A percentile compares a stretch with the other conserved stretches of the same genome.
Evolutionary conservation across 2,329 filamentous ascomycete genomes (phyloP).

Genomic region (Lojkania enalia): DNA sequence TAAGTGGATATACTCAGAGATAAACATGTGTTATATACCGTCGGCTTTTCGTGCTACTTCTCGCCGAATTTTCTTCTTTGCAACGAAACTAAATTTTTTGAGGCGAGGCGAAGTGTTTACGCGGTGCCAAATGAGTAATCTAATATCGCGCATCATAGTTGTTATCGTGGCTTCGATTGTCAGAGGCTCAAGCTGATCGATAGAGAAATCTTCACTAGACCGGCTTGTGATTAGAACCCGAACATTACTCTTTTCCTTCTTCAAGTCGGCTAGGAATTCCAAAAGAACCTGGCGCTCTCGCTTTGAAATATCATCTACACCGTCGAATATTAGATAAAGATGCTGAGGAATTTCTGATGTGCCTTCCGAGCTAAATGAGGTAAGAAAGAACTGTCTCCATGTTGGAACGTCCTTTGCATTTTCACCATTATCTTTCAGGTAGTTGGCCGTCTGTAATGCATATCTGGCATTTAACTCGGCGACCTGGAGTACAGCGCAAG

Average conservation of each 20-base stretch:
- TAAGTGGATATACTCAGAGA: conserved; percentile 11
- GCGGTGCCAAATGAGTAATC: conserved; percentile 28
- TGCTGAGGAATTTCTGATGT: conserved; percentile 15
- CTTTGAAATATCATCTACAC: conserved; percentile 35
- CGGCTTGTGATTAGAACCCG: conserved; percentile 31
- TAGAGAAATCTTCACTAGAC: conserved; percentile 4
- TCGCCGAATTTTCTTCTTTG: conserved; percentile 35
- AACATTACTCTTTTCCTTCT: conserved; percentile 27
- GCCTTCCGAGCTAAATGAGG: conserved; percentile 18
- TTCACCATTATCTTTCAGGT: conserved; percentile 29
- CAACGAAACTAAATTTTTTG: conserved; percentile 27
- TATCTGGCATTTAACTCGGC: conserved; percentile 32
- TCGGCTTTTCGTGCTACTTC: conserved; percentile 36
- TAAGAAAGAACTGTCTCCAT: conserved; percentile 24
- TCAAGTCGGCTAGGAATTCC: conserved; percentile 27
- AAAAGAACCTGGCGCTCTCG: conserved; percentile 16
- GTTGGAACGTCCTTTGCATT: conserved; percentile 3
- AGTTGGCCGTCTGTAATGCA: conserved; percentile 34
- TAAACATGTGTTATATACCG: too few species aligned
- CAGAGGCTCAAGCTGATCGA: conserved; percentile 6
- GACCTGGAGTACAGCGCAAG: conserved; percentile 35
- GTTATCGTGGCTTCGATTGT: conserved; percentile 27
- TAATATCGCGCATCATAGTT: conserved; percentile 35
- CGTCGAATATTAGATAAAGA: conserved; percentile 38
- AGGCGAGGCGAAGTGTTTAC: conserved; percentile 29